These are phyloP conservation scores for Stachybotrys elegans DNA, from an alignment of 2,329 filamentous ascomycete species.

Conservation along the genomic window DNA sequence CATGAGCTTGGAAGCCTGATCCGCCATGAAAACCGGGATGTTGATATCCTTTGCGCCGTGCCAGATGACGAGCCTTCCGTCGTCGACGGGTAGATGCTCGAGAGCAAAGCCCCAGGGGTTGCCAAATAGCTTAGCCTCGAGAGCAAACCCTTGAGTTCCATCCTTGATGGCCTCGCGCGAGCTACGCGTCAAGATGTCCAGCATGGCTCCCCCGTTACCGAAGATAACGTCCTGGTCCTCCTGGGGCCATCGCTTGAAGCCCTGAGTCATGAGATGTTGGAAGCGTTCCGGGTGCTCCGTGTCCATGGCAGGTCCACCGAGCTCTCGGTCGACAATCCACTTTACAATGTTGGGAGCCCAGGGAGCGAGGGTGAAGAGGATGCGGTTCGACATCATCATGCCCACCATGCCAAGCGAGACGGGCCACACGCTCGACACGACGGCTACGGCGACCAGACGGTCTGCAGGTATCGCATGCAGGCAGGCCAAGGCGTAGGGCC, in stretches of 20 bases:
- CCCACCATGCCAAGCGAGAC: conserved; percentile 7
- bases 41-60: not conserved
- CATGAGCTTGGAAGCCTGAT: not conserved
- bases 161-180: not conserved
- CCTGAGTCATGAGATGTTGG: not conserved
- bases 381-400: conserved; percentile 9
- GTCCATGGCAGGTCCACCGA: conserved; percentile 8
- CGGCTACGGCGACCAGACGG: conserved; percentile 5
- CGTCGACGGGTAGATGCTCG: not conserved
- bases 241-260: not conserved
- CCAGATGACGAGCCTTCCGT: not conserved
- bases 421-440: conserved; percentile 13
- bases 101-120: not conserved
- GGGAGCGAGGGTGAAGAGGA: conserved; percentile 9
- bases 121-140: not conserved
- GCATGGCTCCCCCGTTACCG: not conserved
- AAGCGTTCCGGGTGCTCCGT: conserved; percentile 7
- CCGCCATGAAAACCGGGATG: not conserved
- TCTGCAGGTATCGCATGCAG: conserved; percentile 9
- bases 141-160: not conserved
- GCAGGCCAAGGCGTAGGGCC: conserved; percentile 23
- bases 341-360: conserved; percentile 7
- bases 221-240: not conserved
- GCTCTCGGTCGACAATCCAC: conserved; percentile 2
- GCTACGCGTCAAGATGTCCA: not conserved